A percentile compares a stretch with the other conserved stretches of the same genome.
Conservation (phyloP, 1,284 basidiomycete genomes). For the Fereydounia khargensis region DNA sequence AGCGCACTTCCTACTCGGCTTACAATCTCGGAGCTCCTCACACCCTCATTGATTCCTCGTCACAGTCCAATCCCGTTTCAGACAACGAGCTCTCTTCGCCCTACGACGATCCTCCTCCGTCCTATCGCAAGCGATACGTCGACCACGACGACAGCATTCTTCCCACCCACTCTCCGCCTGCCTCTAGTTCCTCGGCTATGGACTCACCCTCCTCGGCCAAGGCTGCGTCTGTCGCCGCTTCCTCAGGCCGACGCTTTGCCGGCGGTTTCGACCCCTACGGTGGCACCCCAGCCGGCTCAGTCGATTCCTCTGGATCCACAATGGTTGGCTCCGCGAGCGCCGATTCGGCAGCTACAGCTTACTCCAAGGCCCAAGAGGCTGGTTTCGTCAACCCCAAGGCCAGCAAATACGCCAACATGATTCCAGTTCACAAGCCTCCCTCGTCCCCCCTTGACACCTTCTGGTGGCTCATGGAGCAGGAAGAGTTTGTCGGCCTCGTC, state of each 20-base stretch:
- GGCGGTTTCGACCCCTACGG: conserved; percentile 28
- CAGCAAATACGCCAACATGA: conserved; percentile 46
- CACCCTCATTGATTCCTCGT: too few species aligned
- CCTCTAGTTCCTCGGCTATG: conserved; percentile 6
- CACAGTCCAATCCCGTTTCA: too few species aligned
- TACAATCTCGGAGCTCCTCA: too few species aligned
- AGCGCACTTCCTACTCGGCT: conserved; percentile 21
- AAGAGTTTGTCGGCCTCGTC: conserved; percentile 61
- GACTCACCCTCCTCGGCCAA: neutral
- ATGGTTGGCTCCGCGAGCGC: too few species aligned
- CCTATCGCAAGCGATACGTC: conserved; percentile 31
- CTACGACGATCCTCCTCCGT: conserved; percentile 5
- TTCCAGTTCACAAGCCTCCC: conserved; percentile 46
- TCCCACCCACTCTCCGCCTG: conserved; percentile 22
- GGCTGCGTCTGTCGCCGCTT: too few species aligned
- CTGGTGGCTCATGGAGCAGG: conserved; percentile 22
- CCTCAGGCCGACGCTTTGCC: conserved; percentile 18
- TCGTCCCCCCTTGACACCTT: conserved; percentile 24
- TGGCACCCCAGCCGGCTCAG: neutral
- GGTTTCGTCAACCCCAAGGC: conserved; percentile 14
- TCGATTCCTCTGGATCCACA: too few species aligned
- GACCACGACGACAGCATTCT: conserved; percentile 26
- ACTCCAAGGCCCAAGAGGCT: conserved; percentile 21
- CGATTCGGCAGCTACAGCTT: too few species aligned
- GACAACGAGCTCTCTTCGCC: too few species aligned